Evolutionary conservation across 1,284 basidiomycete genomes (phyloP), one percentile per base, ranked within the genome.

Genomic region (Puccinia horiana): DNA sequence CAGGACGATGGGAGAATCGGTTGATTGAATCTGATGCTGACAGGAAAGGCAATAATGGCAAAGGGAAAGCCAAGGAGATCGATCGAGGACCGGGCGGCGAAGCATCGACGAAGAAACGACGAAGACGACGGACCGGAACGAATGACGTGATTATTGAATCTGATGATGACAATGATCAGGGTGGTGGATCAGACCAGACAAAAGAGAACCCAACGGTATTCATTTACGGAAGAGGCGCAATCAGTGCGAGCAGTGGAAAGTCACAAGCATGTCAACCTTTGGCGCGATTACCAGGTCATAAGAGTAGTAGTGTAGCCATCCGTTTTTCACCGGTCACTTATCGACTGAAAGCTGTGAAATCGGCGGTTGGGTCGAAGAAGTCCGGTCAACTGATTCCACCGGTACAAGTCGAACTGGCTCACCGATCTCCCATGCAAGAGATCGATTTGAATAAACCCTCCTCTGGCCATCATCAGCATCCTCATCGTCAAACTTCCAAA

Each of bases 1-100:
- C 96, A 0, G 96, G 97, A 0, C 93, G 97, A 86, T 98, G 97
- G 85, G 95, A 97, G 86, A 94, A 96, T 87, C 93, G 93, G 18
- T 90, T 92, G 61, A 90, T 18, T 16, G 44, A 49, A 26, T 16
- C 40, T n/a, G 78, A 81, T 4, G 18, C 26, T 61, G 75, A 52
- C 18, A 44, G 18, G 12, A 76, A 83, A 29, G 35, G 69, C 18
- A n/a, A 58, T 35, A 83, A 74, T 37, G 58, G 72, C 23, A 83
- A 82, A 44, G 81, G 65, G 37, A 82, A 83, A 37, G 82, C 76
- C n/a, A 83, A 82, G 75, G 83, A 84, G 75, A 67, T 44, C 18
- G n/a, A 77, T 85, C 83, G 86, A 88, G 73, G 26, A 47, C 32
- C 23, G 90, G 5, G 85, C 88, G 20, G 88, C 91, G 83, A 90